Percentiles rank a stretch among this genome's conserved stretches.
Conservation (phyloP, 129 eudicot species). For the Erigeron canadensis region DNA sequence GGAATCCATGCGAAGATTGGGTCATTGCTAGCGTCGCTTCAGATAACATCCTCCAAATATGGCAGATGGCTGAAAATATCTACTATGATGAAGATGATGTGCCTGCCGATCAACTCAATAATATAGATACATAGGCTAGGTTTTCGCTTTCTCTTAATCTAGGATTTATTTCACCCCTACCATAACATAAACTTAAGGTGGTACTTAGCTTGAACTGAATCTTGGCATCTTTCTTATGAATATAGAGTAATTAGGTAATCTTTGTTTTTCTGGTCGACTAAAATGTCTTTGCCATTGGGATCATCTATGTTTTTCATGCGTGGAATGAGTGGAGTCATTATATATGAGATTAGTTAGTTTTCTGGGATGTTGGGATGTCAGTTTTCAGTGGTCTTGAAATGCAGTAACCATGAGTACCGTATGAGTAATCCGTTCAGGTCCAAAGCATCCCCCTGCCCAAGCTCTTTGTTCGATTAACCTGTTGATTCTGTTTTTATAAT, state of each 20-base stretch:
- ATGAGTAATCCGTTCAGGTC: not conserved
- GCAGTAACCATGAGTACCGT: not conserved
- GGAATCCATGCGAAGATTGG: slow-evolving; percentile 99
- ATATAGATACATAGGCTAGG: not conserved
- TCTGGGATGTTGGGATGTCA: too few species aligned
- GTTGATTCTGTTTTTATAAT: not conserved
- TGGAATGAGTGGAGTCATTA: not conserved
- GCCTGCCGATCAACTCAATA: not conserved
- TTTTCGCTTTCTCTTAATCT: not conserved
- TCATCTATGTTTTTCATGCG: too few species aligned
- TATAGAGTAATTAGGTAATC: not conserved
- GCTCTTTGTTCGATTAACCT: not conserved
- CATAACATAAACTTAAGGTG: not conserved
- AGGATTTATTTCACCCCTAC: not conserved
- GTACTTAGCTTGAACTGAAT: not conserved
- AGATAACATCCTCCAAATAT: slow-evolving; percentile 85
- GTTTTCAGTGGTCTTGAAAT: not conserved
- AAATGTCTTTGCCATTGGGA: not conserved
- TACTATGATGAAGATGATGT: slow-evolving; percentile 83
- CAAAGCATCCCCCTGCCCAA: not conserved
- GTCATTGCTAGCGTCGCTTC: slow-evolving; percentile 89
- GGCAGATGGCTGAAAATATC: slow-evolving; percentile 98
- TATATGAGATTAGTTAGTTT: not conserved
- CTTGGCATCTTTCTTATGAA: not conserved
- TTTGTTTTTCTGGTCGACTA: not conserved